These are phyloP conservation scores for Plectranthus barbatus DNA, from an alignment of 257 asterid genomes.

Conservation along the genomic window DNA sequence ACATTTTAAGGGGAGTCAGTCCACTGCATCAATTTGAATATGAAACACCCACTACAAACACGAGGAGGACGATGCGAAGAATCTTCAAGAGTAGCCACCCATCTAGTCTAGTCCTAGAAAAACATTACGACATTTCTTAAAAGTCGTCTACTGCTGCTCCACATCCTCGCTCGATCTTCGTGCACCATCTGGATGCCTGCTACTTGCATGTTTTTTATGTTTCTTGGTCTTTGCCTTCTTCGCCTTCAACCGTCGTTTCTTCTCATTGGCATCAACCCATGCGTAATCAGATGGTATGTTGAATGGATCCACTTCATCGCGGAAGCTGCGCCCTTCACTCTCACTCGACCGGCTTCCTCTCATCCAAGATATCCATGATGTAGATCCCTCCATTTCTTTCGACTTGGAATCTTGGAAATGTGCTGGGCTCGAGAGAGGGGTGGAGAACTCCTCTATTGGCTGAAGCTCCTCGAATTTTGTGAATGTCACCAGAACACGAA, in stretches of 20 bases:
- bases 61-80: constrained; percentile 26
- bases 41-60: no score
- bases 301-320: constrained; percentile 85
- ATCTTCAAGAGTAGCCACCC: constrained; percentile 13
- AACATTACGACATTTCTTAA: no score
- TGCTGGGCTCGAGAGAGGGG: constrained; percentile 92
- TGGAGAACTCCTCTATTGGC: constrained; percentile 82
- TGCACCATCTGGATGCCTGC: constrained; percentile 46
- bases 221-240: constrained; percentile 90
- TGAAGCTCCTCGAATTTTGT: constrained; percentile 96
- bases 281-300: constrained; percentile 78
- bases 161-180: constrained; percentile 30
- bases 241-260: constrained; percentile 83
- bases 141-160: constrained; percentile 11
- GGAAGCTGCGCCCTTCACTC: constrained; percentile 66
- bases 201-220: constrained; percentile 45
- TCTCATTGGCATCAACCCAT: constrained; percentile 96
- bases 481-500: constrained; percentile 92
- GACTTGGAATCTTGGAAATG: constrained; percentile 80
- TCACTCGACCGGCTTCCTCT: constrained; percentile 79
- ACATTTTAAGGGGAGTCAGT: no score
- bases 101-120: constrained; percentile 8
- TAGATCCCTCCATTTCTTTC: constrained; percentile 55
- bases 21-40: no score
- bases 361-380: constrained; percentile 98